phyloP scores from a whole-genome alignment of 345 rosid species.

The Arabis alpina region DNA sequence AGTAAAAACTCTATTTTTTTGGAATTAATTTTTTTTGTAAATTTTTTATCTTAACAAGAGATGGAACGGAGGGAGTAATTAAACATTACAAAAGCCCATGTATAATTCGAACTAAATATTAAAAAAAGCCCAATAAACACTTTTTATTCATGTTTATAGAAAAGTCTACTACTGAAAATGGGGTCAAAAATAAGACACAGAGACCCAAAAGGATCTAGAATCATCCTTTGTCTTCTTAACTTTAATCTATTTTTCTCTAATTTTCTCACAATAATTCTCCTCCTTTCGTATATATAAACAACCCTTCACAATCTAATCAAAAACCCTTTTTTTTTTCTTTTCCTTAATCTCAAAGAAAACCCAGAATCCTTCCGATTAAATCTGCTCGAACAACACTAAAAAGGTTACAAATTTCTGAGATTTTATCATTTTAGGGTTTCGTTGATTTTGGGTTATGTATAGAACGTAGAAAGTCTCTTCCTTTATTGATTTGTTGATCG shows the following conservation, averaged over 20 bases:
- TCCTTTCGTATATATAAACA: conserved; percentile 22
- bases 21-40: too few relatives aligned
- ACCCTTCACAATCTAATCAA: not conserved
- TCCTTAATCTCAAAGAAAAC: not conserved
- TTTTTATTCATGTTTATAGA: not conserved
- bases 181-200: conserved; percentile 2
- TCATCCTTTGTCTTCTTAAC: too few relatives aligned
- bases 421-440: not conserved
- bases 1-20: too few relatives aligned
- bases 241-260: not conserved
- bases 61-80: too few relatives aligned
- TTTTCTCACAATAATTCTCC: conserved; percentile 26
- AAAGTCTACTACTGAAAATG: conserved; percentile 16
- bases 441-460: not conserved
- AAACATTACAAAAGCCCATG: conserved; percentile 8
- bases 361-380: too few relatives aligned
- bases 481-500: too few relatives aligned
- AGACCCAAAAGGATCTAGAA: conserved; percentile 34
- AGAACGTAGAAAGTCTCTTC: too few relatives aligned
- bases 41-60: too few relatives aligned
- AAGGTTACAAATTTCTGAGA: not conserved
- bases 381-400: conserved; percentile 4
- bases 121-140: not conserved
- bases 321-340: not conserved
- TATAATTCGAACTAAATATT: not conserved